Evolutionary conservation across 768 basidiomycete species (phyloP), one percentile per base, ranked within the genome.

Genomic region (Kwoniella sp.): DNA sequence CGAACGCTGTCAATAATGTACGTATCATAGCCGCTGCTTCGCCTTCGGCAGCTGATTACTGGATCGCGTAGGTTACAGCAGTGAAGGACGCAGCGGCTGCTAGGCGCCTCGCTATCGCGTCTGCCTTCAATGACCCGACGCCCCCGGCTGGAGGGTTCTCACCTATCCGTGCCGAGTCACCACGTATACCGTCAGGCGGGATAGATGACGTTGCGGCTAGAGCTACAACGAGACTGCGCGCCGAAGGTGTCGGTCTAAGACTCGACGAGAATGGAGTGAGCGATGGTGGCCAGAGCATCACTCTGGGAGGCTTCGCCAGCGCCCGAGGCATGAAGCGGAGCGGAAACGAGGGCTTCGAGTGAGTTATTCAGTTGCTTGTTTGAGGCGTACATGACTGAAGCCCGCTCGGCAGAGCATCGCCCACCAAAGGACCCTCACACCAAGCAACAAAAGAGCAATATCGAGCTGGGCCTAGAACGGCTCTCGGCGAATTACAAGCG

Each of bases 141-240:
- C 5, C 27, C 9, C 11, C 23, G 3, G 41, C 41, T 28, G 23
- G 23, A 43, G 5, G 31, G 7, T 46, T 33, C 9, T 33, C 48
- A 23, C 52, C 57, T 39, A 44, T 52, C 14, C 39, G 64, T 37
- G 29, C 62, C 6, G 62, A 62, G 36, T 69, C 67, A 2, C 67
- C 67, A n/a, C 51, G 54, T 11, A 63, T 69, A 12, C 67, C 67
- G 3, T 33, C 43, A 3, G 67, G 67, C 3, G 67, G 67, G 2
- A 50, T 69, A 10, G 60, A 64, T 38, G 39, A 29, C 9, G 60
- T 66, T 2, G 62, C 62, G 14, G 58, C 54, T 2, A 47, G 38
- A 56, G 62, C 65, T 3, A 50, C 42, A 0, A 47, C 12, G 15
- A 53, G 53, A 14, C 36, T 53, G 14, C 33, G 43, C 5, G 50